Base-by-base conservation (phyloP, 1,284 basidiomycete genomes). In the Cronartium quercuum region DNA sequence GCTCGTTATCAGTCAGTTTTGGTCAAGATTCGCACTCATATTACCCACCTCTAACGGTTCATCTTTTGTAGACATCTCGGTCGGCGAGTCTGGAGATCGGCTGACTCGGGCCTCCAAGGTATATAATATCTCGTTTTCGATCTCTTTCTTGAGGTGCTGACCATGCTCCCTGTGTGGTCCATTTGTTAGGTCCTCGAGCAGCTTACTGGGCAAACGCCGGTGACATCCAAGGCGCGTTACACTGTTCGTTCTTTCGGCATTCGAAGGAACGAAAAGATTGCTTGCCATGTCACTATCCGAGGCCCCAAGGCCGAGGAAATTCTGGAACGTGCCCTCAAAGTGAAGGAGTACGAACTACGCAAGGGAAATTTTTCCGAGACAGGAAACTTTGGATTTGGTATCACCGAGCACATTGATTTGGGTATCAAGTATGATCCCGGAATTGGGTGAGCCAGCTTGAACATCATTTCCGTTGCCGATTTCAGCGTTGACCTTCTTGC, bases 251-350 rank as follows among this genome's bases (percentile, higher is more conserved):
- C 92, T 76, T 98, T 98, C 86, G 91, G 92, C 84, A 98, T 99
- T 87, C 92, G 96, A 84, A 91, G 95, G 86, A 98, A 99, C 88
- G 96, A 99, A 86, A 98, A 98, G 89, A 98, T 98, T 82, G 96
- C 96, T 75, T 91, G 91, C 81, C 95, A 98, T 86, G 95, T 98
- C 82, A 98, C 95, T 83, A 96, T 98, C 85, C 93, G 95, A 80
- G 95, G 95, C 66, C 95, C 95, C 81, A 98, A 98, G 86, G 95
- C 95, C 68, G 95, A 98, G 88, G 95, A 98, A 85, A 98, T 96
- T 84, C 87, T 98, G 81, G 96, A 98, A 87, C 93, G 96, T 82
- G 95, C 94, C 69, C 87, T 98, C 83, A 98, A 98, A 86, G 95
- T 98, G 82, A 98, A 98, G 89, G 95, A 98, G 86, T 98, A 98